Base-by-base conservation (phyloP, 495 filamentous ascomycete species). In the Podospora pseudocomata region DNA sequence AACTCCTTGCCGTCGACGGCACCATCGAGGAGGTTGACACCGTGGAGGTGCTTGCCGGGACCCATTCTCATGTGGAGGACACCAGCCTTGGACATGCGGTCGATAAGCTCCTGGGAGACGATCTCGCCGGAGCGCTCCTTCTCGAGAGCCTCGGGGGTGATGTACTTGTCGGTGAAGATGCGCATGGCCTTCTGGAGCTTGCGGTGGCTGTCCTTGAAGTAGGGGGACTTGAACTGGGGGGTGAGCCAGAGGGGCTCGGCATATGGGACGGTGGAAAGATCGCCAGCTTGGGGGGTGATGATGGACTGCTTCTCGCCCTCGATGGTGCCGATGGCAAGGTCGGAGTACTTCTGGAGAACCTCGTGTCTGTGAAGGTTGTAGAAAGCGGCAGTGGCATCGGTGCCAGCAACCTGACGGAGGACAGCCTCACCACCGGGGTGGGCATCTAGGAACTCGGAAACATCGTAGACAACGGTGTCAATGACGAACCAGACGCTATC, bases 331-430 rank as follows among this genome's bases (percentile, higher is more conserved):
- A 95, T 86, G 79, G 86, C 90, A n/a, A 95, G 85, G 70, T 86
- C 81, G 4, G 78, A 74, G 84, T 95, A 95, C 72, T 92, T 93
- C 65, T 86, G 77, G 3, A 95, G 86, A 2, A 95, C 93, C 79
- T 97, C 94, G 60, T 95, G 93, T 0, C 93, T 87, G 81, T 97
- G 94, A 54, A 97, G 91, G 77, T 94, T 94, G 78, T 97, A 95
- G 84, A 96, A 97, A 67, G 90, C 91, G 56, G 87, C 84, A 64
- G 93, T 97, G 34, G 92, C 92, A 80, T 96, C 92, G 74, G 86
- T 86, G 77, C 92, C 92, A 55, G 90, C 92, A 63, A 93, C 90
- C 79, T 94, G 93, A 58, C 91, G 85, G 39, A 96, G 88, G 56
- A 96, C 92, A 65, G 90, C 87, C 70, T 89, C 87, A 73, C 92